phyloP scores from a whole-genome alignment of 1,139 yeast species.

The Eremothecium sinecaudum region DNA sequence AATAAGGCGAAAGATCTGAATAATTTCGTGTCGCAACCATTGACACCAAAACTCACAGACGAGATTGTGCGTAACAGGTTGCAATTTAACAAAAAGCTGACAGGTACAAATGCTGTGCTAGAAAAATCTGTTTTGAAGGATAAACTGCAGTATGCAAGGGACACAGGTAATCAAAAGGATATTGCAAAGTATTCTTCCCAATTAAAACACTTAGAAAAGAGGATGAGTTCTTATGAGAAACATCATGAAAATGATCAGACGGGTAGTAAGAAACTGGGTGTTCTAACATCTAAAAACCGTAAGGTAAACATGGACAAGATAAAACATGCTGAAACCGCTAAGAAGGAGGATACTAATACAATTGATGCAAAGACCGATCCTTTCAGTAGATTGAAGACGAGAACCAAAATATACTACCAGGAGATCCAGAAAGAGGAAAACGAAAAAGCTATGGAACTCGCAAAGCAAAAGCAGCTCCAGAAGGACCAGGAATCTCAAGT shows the following conservation, averaged over 20 bases:
- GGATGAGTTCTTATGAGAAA: constrained; percentile 39
- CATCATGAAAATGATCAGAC: constrained; percentile 31
- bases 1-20: constrained; percentile 54
- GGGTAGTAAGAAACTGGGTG: constrained; percentile 31
- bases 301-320: constrained; percentile 67
- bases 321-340: constrained; percentile 68
- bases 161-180: constrained; percentile 46
- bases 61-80: constrained; percentile 69
- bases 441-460: constrained; percentile 37
- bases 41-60: constrained; percentile 71
- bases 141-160: constrained; percentile 67
- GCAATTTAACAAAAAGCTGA: constrained; percentile 44
- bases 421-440: constrained; percentile 39
- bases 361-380: constrained; percentile 64
- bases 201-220: constrained; percentile 38
- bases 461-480: constrained; percentile 31
- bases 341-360: constrained; percentile 35
- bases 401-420: constrained; percentile 71
- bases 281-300: constrained; percentile 53
- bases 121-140: constrained; percentile 66
- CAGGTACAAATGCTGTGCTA: constrained; percentile 71
- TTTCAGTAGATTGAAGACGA: constrained; percentile 79
- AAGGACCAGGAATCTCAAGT: constrained; percentile 31
- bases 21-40: constrained; percentile 51
- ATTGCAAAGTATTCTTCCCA: constrained; percentile 36